These are phyloP conservation scores for Papiliotrema nemorosa DNA, from an alignment of 1,284 basidiomycete genomes.

Conservation along the genomic window DNA sequence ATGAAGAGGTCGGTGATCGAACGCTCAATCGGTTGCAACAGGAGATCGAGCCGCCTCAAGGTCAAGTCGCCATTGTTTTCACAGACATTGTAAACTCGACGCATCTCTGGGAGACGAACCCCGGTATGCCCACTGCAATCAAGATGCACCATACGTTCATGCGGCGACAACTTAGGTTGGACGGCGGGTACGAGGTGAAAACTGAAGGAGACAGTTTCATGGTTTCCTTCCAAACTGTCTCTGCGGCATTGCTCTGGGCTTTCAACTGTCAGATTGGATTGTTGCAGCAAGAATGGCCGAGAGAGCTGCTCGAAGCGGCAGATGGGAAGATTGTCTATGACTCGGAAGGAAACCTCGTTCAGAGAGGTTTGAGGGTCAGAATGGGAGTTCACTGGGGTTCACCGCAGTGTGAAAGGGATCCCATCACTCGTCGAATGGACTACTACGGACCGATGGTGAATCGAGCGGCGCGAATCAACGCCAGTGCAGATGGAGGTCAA, in stretches of 20 bases:
- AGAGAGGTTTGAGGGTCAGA: constrained; percentile 86
- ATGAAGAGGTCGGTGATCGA: constrained; percentile 50
- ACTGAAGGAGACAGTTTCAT: constrained; percentile 99
- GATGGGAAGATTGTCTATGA: constrained; percentile 84
- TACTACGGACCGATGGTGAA: constrained; percentile 95
- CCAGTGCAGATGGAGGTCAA: constrained; percentile 85
- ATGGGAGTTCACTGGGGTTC: constrained; percentile 97
- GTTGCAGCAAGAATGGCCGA: constrained; percentile 84
- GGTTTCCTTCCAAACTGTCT: constrained; percentile 90
- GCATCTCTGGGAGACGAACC: constrained; percentile 93
- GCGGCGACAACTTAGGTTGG: constrained; percentile 79
- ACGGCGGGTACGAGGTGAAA: constrained; percentile 98
- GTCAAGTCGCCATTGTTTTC: constrained; percentile 91
- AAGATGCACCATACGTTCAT: constrained; percentile 85
- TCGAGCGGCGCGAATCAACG: constrained; percentile 80
- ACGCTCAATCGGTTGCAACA: constrained; percentile 62
- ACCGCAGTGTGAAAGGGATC: constrained; percentile 89
- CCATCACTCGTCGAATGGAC: constrained; percentile 95
- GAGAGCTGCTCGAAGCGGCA: constrained; percentile 88
- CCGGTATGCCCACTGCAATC: constrained; percentile 94
- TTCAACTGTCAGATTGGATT: constrained; percentile 84
- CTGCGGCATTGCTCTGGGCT: constrained; percentile 87
- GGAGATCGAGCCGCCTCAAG: constrained; percentile 83
- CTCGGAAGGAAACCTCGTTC: constrained; percentile 65
- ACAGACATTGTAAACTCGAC: constrained; percentile 99